Base-by-base conservation (phyloP, 768 basidiomycete genomes). In the Pisolithus albus region DNA sequence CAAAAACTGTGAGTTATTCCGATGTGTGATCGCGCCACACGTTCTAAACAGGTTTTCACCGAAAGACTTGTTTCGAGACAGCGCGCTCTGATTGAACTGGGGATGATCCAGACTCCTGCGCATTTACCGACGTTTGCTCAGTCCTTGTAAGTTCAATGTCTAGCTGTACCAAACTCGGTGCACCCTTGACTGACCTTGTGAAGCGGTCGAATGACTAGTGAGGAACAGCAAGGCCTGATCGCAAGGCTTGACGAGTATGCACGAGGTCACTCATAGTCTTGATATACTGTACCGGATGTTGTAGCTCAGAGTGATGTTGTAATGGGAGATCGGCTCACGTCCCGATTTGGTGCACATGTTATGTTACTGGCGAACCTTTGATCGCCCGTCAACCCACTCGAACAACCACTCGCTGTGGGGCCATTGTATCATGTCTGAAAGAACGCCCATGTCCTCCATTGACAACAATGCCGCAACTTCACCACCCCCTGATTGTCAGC, bases 91-190 rank as follows among this genome's bases (percentile, higher is more conserved):
- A 71, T 88, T 46, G 80, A 77, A 24, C 69, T 83, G 2, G 83
- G 80, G 9, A 74, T 82, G 64, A 79, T 89, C 59, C 72, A 71
- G 46, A 66, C 67, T 32, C 72, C 78, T 6, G 68, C 67, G 10
- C 77, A 86, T 40, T 65, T 85, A 4, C 67, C 79, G 2, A 56
- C 59, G 3, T 88, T 88, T 60, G 86, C 85, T 7, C 73, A 75
- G 50, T 71, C 78, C 30, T 88, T 88, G 86, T 87, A 56, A 67
- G 83, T 75, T 8, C n/a, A n/a, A n/a, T n/a, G 19, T 15, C 18
- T 23, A 18, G 9, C 49, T 11, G 42, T 30, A 11, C 21, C n/a
- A 5, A 23, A 19, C 39, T 52, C 1, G 24, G 32, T 15, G 45
- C 21, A 4, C 47, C 24, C 8, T 18, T 51, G 16, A 40, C 18